phyloP scores from a whole-genome alignment of 2,329 filamentous ascomycete genomes.

The Dothiorella sarmentorum region DNA sequence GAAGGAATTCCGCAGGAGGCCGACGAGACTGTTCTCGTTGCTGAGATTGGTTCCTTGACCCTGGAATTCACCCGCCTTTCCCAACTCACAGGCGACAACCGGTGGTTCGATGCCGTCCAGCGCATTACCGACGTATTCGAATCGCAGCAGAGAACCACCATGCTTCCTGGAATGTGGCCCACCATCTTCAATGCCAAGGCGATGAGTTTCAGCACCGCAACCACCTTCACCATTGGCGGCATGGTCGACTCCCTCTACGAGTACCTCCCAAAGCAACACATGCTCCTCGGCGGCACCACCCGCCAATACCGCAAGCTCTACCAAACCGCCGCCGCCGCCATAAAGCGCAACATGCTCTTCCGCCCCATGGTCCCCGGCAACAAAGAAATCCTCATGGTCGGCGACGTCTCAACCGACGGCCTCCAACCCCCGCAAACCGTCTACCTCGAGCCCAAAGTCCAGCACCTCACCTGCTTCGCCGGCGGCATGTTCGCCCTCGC shows the following conservation, averaged over 20 bases:
- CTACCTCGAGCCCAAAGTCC: conserved; percentile 20
- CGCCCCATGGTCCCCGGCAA: conserved; percentile 41
- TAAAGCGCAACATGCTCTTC: conserved; percentile 48
- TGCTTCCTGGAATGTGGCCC: conserved; percentile 37
- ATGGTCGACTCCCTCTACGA: conserved; percentile 40
- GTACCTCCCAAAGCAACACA: conserved; percentile 40
- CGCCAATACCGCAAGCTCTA: conserved; percentile 54
- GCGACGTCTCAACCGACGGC: conserved; percentile 32
- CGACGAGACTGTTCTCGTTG: conserved; percentile 42
- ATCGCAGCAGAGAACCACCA: conserved; percentile 28
- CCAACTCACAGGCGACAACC: conserved; percentile 34
- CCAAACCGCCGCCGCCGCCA: conserved; percentile 45
- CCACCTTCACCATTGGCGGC: conserved; percentile 35
- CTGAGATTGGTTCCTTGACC: conserved; percentile 45
- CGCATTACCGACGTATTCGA: conserved; percentile 33
- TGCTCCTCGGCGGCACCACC: conserved; percentile 40
- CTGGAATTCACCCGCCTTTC: conserved; percentile 40
- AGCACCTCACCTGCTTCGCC: conserved; percentile 54
- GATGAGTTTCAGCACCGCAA: conserved; percentile 28
- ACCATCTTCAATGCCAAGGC: conserved; percentile 38
- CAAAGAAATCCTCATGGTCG: conserved; percentile 28
- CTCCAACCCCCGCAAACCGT: conserved; percentile 22
- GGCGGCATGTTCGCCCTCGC: conserved; percentile 63
- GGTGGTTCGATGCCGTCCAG: conserved; percentile 37
- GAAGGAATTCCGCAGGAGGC: conserved; percentile 36